Evolutionary conservation across 208 protist genomes (phyloP), one percentile per base, ranked within the genome.

Genomic region (Hexamita inflata): DNA sequence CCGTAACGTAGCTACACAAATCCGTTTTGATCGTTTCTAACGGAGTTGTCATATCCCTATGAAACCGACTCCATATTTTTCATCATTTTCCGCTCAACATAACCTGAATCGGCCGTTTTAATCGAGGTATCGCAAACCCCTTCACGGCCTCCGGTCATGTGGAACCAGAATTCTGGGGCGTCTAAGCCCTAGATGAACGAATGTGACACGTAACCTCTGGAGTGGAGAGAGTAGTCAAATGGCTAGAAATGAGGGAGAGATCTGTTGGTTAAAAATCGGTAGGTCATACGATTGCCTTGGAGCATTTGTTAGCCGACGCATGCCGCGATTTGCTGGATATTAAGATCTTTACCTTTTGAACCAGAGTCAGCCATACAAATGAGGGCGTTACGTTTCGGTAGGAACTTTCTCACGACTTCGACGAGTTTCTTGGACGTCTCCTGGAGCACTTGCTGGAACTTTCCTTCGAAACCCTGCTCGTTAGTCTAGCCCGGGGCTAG

Each of bases 291-390:
- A 81, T 93, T 91, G 60, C 95, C 96, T 73, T 96, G 93, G 40
- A 99, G 93, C 86, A 98, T 98, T 40, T 99, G 96, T 86, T 99
- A 95, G 19, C 95, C 96, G 28, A 99, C 95, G 83, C 94, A 96
- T 0, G 94, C 95, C 62, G 95, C 92, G 80, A 98, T 88, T 87
- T 99, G 96, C 38, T 91, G 92, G 78, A 99, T 96, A 84, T 99
- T 99, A 62, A 98, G 88, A 75, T 90, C 83, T 9, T 86, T 91
- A 49, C 97, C 97, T 81, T 99, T 99, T 58, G 92, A 96, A 62
- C 96, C 96, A 0, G 92, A 90, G 38, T 87, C 85, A 53, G 93
- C 92, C 92, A 98, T 98, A 41, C 86, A 81, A 78, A 94, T 93
- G 76, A 97, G 87, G 81, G 88, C 91, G 83, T 97, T 96, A 0